Conservation (phyloP, 2,329 filamentous ascomycete genomes). For the Tolypocladium cylindrosporum region DNA sequence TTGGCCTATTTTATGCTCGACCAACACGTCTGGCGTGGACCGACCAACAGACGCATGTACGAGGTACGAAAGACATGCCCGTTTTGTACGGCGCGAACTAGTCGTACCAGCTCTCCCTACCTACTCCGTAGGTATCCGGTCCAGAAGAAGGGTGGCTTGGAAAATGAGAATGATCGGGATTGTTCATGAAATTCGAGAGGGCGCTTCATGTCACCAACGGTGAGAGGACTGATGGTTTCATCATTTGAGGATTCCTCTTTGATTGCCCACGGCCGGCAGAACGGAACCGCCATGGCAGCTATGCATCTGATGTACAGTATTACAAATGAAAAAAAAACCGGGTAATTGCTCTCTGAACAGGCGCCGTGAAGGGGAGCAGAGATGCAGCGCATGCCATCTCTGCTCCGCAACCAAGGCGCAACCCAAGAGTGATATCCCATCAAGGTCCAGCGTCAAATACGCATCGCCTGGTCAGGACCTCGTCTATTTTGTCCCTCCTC, state of each 20-base stretch:
- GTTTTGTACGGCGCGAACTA: too few relatives aligned
- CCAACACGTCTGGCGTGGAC: background rate
- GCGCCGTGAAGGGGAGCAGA: background rate
- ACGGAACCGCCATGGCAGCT: background rate
- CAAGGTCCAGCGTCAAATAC: background rate
- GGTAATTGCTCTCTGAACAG: background rate
- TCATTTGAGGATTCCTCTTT: background rate
- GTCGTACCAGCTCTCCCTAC: too few relatives aligned
- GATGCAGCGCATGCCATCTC: background rate
- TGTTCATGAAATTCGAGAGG: background rate
- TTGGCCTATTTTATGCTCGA: background rate
- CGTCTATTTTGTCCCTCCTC: background rate
- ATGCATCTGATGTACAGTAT: conserved; percentile 9
- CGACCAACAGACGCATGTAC: background rate
- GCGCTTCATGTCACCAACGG: background rate
- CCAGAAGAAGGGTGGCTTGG: background rate
- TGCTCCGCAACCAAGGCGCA: background rate
- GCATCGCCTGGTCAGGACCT: background rate
- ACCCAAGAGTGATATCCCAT: background rate
- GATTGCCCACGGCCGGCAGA: background rate
- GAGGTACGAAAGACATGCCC: too few relatives aligned
- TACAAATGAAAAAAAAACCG: conserved; percentile 6
- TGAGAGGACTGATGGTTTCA: background rate
- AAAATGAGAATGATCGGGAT: background rate
- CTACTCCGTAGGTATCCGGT: too few relatives aligned